Conservation (phyloP, 805 yeast species). For the Yamadazyma scolyti region DNA sequence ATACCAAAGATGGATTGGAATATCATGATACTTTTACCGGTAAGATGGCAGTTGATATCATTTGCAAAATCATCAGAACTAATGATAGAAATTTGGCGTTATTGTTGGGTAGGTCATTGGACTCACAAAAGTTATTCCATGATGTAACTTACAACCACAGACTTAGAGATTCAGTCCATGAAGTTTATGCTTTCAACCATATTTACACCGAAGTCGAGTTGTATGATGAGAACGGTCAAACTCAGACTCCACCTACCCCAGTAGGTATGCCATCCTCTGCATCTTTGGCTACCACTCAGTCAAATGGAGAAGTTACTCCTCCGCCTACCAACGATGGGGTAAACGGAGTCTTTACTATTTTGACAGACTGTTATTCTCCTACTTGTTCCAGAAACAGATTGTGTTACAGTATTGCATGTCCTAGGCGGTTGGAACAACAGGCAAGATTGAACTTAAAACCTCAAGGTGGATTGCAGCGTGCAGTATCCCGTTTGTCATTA, state of each 20-base stretch:
- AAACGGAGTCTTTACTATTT: conserved; percentile 87
- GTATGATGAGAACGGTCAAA: conserved; percentile 27
- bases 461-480: conserved; percentile 76
- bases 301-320: conserved; percentile 12
- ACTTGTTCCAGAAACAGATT: conserved; percentile 86
- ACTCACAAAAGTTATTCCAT: conserved; percentile 90
- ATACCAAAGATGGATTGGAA: conserved; percentile 85
- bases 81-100: conserved; percentile 89
- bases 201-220: conserved; percentile 44
- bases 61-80: conserved; percentile 80
- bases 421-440: conserved; percentile 92
- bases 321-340: conserved; percentile 52
- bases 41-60: conserved; percentile 87
- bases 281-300: no score
- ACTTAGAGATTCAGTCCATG: conserved; percentile 79
- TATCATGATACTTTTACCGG: conserved; percentile 95
- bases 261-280: no score
- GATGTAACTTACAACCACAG: conserved; percentile 96
- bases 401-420: conserved; percentile 96
- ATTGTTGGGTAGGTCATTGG: conserved; percentile 83
- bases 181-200: conserved; percentile 80
- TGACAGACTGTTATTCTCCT: conserved; percentile 95
- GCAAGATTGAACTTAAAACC: conserved; percentile 87
- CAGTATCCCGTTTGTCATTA: conserved; percentile 64
- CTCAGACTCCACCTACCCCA: no score